Evolutionary conservation across 2,329 filamentous ascomycete species (phyloP).

Genomic region (Penicillium fuscoglaucum): DNA sequence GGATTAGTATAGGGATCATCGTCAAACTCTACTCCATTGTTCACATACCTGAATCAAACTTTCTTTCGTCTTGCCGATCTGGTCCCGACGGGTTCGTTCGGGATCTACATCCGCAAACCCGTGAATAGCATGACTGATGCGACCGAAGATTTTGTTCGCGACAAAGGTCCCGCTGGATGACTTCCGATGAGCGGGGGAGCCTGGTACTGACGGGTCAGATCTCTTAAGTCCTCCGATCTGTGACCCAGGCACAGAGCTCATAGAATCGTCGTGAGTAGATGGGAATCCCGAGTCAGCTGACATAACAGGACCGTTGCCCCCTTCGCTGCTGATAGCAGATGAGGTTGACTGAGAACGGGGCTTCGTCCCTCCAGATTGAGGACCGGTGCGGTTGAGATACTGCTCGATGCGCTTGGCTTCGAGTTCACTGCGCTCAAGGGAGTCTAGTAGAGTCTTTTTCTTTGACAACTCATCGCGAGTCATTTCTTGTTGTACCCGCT

Average conservation of each 20-base stretch:
- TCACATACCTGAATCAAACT: slow-evolving; percentile 62
- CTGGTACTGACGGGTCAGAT: slow-evolving; percentile 34
- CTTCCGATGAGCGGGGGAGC: slow-evolving; percentile 67
- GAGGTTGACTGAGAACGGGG: slow-evolving; percentile 67
- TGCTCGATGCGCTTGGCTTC: slow-evolving; percentile 93
- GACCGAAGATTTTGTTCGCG: slow-evolving; percentile 88
- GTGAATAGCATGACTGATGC: slow-evolving; percentile 91
- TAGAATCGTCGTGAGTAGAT: slow-evolving; percentile 74
- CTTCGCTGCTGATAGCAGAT: slow-evolving; percentile 48
- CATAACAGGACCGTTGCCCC: slow-evolving; percentile 64
- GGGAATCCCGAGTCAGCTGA: slow-evolving; percentile 95
- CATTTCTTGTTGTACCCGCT: slow-evolving; percentile 96
- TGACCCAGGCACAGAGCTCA: slow-evolving; percentile 66
- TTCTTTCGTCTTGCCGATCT: slow-evolving; percentile 93
- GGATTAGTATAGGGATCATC: slow-evolving; percentile 2
- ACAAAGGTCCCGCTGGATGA: slow-evolving; percentile 85
- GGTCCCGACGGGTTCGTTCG: slow-evolving; percentile 85
- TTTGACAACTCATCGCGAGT: slow-evolving; percentile 89
- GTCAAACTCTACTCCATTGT: background rate
- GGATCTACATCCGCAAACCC: slow-evolving; percentile 96
- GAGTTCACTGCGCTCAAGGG: slow-evolving; percentile 87
- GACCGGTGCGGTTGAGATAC: slow-evolving; percentile 68
- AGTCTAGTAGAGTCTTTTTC: slow-evolving; percentile 78
- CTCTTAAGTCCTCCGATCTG: slow-evolving; percentile 62
- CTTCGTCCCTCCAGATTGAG: slow-evolving; percentile 40